Evolutionary conservation across 176 grass and related monocot species (phyloP).

Genomic region (Carex pumila): DNA sequence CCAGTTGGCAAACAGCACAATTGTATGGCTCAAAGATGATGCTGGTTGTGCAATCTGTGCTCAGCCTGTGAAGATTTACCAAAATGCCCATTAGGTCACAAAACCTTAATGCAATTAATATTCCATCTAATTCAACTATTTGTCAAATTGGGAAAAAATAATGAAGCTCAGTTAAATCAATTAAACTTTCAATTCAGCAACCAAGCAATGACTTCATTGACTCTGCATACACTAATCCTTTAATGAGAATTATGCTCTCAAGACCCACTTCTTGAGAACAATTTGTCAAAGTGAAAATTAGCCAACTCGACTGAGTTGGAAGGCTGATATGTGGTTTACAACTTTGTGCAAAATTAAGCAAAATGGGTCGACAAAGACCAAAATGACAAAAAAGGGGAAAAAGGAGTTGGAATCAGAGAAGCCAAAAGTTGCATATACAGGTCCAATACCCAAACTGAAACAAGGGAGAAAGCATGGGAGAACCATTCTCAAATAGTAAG

Average conservation of each 20-base stretch:
- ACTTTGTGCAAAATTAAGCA: neutral
- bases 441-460: neutral
- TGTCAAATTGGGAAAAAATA: neutral
- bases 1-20: conserved; percentile 87
- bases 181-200: neutral
- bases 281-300: neutral
- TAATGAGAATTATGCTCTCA: neutral
- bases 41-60: conserved; percentile 38
- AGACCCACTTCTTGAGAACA: neutral
- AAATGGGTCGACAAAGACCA: neutral
- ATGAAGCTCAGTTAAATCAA: no score
- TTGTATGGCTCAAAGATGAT: conserved; percentile 69
- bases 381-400: neutral
- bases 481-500: neutral
- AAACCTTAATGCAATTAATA: neutral
- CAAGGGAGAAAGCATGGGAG: neutral
- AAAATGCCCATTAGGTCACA: neutral
- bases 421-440: neutral
- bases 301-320: no score
- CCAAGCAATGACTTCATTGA: neutral
- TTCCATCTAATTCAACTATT: neutral
- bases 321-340: neutral
- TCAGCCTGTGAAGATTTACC: conserved; percentile 48
- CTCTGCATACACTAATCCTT: neutral
- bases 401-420: neutral